These are phyloP conservation scores for Suhomyces atakaporum DNA, from an alignment of 1,139 yeast genomes.

Conservation along the genomic window DNA sequence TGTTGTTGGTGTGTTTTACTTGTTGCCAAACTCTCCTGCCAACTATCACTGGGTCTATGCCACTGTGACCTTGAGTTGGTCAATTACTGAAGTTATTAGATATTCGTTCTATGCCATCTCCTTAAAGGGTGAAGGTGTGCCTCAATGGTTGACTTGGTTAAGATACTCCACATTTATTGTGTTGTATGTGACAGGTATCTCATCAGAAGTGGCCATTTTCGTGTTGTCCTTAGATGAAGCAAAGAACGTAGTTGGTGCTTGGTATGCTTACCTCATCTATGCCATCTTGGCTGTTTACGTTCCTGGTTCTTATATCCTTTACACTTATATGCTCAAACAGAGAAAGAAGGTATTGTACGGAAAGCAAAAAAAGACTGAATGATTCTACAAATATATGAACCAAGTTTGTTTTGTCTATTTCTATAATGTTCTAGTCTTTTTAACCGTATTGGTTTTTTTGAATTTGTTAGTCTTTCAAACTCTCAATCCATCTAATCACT, in stretches of 20 bases:
- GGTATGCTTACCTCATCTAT: conserved; percentile 58
- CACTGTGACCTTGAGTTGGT: conserved; percentile 82
- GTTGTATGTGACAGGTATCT: conserved; percentile 88
- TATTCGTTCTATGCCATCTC: conserved; percentile 82
- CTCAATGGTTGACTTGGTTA: conserved; percentile 63
- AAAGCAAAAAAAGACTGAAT: conserved; percentile 21
- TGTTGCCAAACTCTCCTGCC: conserved; percentile 70
- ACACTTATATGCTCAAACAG: conserved; percentile 86
- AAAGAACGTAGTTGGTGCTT: conserved; percentile 46
- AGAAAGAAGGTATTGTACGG: conserved; percentile 64
- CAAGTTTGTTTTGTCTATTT: not conserved
- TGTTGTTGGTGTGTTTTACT: conserved; percentile 78
- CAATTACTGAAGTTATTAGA: conserved; percentile 84
- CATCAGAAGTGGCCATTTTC: conserved; percentile 74
- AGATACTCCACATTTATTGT: conserved; percentile 83
- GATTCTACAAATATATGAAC: no score
- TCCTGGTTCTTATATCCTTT: conserved; percentile 86
- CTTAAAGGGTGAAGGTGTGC: conserved; percentile 59
- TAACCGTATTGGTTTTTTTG: not conserved
- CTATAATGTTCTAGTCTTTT: not conserved
- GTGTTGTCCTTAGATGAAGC: conserved; percentile 71
- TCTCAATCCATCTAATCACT: conserved; percentile 35
- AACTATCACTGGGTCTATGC: conserved; percentile 61
- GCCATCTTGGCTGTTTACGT: conserved; percentile 64
- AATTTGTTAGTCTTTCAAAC: conserved; percentile 10